Evolutionary conservation across 2,329 filamentous ascomycete species (phyloP).

Genomic region (Ceratocystiopsis minuta): DNA sequence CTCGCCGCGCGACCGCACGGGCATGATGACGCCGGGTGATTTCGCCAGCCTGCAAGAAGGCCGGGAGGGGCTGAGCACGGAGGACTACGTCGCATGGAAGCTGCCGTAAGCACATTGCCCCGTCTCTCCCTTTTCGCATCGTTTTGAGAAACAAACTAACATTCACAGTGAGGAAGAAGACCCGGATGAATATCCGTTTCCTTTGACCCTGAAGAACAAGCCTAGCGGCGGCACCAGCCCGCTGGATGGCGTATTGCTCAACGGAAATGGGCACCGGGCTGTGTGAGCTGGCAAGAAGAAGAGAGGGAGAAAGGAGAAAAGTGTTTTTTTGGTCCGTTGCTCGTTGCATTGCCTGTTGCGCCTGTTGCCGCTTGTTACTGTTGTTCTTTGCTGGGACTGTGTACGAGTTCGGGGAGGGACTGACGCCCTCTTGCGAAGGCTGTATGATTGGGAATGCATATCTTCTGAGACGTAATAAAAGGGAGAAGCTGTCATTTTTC

Average conservation of each 20-base stretch:
- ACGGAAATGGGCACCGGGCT: conserved; percentile 15
- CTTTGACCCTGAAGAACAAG: conserved; percentile 38
- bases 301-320: too few species aligned
- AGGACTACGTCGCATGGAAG: conserved; percentile 98
- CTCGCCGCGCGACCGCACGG: conserved; percentile 72
- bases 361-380: too few species aligned
- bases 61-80: conserved; percentile 78
- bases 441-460: too few species aligned
- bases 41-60: conserved; percentile 94
- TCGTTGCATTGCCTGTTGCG: too few species aligned
- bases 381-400: too few species aligned
- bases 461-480: too few species aligned
- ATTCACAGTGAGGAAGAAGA: conserved; percentile 75
- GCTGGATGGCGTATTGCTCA: conserved; percentile 23
- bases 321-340: too few species aligned
- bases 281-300: neutral
- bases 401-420: too few species aligned
- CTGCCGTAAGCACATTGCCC: conserved; percentile 56
- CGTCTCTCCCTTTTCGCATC: neutral
- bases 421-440: too few species aligned
- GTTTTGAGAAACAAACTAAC: conserved; percentile 14
- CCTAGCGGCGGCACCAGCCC: conserved; percentile 23
- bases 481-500: too few species aligned
- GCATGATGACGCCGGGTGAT: conserved; percentile 98
- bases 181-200: conserved; percentile 49